Base-by-base conservation (phyloP, 371 early-diverging fungal species). In the Mortierella sp. region DNA sequence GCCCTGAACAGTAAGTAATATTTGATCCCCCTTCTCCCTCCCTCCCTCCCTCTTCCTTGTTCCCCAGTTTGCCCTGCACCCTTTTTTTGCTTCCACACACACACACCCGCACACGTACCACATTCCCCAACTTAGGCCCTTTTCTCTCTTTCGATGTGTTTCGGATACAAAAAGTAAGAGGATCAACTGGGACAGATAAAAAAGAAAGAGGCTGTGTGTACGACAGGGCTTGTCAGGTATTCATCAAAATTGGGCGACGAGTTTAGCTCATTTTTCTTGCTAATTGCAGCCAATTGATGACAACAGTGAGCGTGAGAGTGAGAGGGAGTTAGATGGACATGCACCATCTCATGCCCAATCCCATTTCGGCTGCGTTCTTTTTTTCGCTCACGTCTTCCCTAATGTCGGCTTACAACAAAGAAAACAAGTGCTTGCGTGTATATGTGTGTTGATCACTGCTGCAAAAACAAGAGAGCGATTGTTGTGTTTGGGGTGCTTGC, bases 1-100 rank as follows among this genome's bases (percentile, higher is more conserved):
- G 37, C 40, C 67, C 67, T 67, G 67, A 67, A 37, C 67, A 67
- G 67, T 67, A 67, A 44, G 28, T 34, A 4, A 48, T 61, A 61
- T 74, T 28, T 74, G 61, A 14, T 59, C 67, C 64, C 37, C 24
- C 28, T 1, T 43, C 6, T 43, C 57, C 26, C 19, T 55, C 14
- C n/a, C 73, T 26, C 34, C 51, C 24, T 44, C 19, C 55, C 46
- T 11, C 13, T 37, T 19, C 26, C 21, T 13, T 70, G 16, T n/a
- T n/a, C 10, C 19, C 61, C 16, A 61, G 34, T 34, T 61, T 6
- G 37, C 34, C 34, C 50, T 50, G 14, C 16, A 50, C 16, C 14
- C 48, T 44, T 14, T 48, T 46, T 8, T 13, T 10, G 16, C n/a
- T 6, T 69, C 14, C 44, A 9, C 44, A n/a, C n/a, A n/a, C 70